Evolutionary conservation across 257 asterid genomes (phyloP).

Genomic region (Solanum sparsipilum): DNA sequence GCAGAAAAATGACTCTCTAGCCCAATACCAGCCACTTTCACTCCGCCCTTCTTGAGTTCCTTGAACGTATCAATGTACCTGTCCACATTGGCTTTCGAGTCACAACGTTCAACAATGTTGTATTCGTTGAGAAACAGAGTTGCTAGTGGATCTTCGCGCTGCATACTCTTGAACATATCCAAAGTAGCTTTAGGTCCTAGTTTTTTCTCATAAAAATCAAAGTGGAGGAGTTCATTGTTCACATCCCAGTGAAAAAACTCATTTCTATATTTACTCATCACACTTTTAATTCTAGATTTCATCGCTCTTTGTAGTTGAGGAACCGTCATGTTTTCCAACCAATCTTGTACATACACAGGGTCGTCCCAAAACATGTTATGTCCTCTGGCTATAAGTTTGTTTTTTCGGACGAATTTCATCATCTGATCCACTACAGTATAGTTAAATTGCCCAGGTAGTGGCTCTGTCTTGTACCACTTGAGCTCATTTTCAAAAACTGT

Average conservation of each 20-base stretch:
- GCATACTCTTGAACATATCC: conserved; percentile 29
- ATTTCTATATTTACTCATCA: conserved; percentile 33
- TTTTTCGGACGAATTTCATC: conserved; percentile 33
- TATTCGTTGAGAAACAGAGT: conserved; percentile 51
- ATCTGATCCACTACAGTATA: conserved; percentile 48
- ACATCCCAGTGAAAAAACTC: conserved; percentile 74
- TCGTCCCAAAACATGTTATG: conserved; percentile 66
- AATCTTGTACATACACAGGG: conserved; percentile 28
- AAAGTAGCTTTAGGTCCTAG: conserved; percentile 47
- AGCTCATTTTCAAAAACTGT: conserved; percentile 64
- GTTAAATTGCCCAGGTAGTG: conserved; percentile 33
- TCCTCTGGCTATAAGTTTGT: conserved; percentile 49
- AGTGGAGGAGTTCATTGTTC: conserved; percentile 63
- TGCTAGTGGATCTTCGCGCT: conserved; percentile 40
- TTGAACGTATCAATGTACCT: conserved; percentile 22
- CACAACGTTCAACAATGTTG: conserved; percentile 48
- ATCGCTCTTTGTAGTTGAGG: conserved; percentile 29
- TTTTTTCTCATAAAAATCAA: conserved; percentile 35
- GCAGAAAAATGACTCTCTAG: background rate
- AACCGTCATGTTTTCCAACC: conserved; percentile 37
- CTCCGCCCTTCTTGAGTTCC: conserved; percentile 25
- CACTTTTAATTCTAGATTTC: conserved; percentile 31
- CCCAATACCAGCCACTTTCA: background rate
- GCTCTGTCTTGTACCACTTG: conserved; percentile 58
- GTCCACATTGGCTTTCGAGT: conserved; percentile 32